Evolutionary conservation across 805 yeast species (phyloP), one percentile per base, ranked within the genome.

Genomic region (Allodekkera sacchari): DNA sequence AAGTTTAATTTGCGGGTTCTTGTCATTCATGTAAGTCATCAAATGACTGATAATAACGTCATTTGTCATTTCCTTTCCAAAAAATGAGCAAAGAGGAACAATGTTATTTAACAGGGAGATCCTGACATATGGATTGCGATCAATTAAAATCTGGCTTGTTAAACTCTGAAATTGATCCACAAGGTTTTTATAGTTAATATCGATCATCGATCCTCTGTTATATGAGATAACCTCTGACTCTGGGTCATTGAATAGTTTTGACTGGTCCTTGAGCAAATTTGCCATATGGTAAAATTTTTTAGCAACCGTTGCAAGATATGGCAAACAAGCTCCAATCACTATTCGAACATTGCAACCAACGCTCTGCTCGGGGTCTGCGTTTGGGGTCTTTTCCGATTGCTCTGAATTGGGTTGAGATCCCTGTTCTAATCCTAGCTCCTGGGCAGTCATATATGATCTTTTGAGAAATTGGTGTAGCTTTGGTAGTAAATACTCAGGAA

Each of bases 1-100:
- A 18, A 82, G 59, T 37, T 94, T 64, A 15, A 92, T 60, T 14
- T 74, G 68, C 0, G 79, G 60, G 46, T 77, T 75, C 34, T 74
- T 67, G 48, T 88, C 96, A 53, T 92, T 92, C 40, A 92, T 58
- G 48, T 87, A 92, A 0, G 97, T 88, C 27, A 92, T 88, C 34
- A 88, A 61, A 59, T 92, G 97, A 27, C 95, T 87, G 28, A 92
- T 57, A 15, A 92, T 76, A 25, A 92, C 64, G 50, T 92, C 97
- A 48, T 83, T 88, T 0, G 96, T 81, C 43, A 77, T 83, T 33
- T 84, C 94, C 34, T 79, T 75, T 0, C 96, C 96, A 49, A 92
- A 77, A 36, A 81, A 82, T 7, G 77, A 64, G 44, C 96, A 84
- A 4, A 92, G 53, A 0, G 87, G 83, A 6, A 81, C 60, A n/a